These are phyloP conservation scores for Pseudogymnoascus pannorum DNA, from an alignment of 2,329 filamentous ascomycete species.

Conservation along the genomic window DNA sequence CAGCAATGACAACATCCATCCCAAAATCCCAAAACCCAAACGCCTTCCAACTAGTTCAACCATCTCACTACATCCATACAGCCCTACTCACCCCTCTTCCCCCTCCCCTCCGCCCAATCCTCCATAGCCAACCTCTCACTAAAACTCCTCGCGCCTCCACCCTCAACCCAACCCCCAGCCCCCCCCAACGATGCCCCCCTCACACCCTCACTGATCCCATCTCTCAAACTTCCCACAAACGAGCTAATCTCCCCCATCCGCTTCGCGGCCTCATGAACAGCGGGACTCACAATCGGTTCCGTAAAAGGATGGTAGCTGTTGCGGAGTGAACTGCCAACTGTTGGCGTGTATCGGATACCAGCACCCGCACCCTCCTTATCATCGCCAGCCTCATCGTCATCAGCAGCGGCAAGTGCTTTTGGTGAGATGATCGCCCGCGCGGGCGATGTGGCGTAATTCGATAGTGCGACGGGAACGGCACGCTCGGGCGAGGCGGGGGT, in stretches of 20 bases:
- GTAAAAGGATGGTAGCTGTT: slow-evolving; percentile 37
- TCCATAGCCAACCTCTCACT: slow-evolving; percentile 28
- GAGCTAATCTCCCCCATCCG: slow-evolving; percentile 42
- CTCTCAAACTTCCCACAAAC: slow-evolving; percentile 44
- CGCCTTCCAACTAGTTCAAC: neutral
- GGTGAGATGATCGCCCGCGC: neutral
- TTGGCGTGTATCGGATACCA: neutral
- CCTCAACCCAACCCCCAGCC: neutral
- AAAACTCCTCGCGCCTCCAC: slow-evolving; percentile 21
- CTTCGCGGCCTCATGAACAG: slow-evolving; percentile 41
- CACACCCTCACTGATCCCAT: slow-evolving; percentile 23
- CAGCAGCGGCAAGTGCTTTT: neutral
- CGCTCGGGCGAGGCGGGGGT: neutral
- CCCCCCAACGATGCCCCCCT: slow-evolving; percentile 14
- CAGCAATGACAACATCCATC: neutral
- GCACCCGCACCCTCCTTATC: neutral
- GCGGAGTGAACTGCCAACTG: neutral
- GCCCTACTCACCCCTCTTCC: neutral
- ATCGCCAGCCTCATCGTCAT: neutral
- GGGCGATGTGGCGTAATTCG: slow-evolving; percentile 14
- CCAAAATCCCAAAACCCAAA: neutral
- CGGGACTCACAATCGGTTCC: slow-evolving; percentile 45
- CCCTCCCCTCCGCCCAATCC: slow-evolving; percentile 19
- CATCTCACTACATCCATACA: neutral
- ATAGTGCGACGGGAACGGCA: slow-evolving; percentile 8